phyloP scores from a whole-genome alignment of 129 eudicot genomes.

The Apium graveolens region DNA sequence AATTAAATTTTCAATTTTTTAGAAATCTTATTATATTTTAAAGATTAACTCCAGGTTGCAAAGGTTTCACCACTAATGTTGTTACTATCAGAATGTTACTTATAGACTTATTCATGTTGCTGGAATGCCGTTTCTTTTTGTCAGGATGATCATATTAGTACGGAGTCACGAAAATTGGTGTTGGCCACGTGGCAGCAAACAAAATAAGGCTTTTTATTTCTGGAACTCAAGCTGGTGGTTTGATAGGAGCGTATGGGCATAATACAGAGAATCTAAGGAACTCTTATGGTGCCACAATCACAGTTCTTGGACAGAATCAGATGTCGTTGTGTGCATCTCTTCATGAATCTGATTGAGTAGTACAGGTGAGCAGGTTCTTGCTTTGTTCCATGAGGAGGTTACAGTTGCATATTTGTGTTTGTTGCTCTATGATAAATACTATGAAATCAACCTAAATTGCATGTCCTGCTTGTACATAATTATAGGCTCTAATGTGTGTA shows the following conservation, averaged over 20 bases:
- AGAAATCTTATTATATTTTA: not conserved
- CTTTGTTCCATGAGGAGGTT: not conserved
- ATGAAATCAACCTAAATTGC: not conserved
- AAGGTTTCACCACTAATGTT: not conserved
- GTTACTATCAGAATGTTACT: not conserved
- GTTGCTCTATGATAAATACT: not conserved
- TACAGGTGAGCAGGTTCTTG: slow-evolving; percentile 53
- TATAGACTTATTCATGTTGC: not conserved
- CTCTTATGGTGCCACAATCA: slow-evolving; percentile 76
- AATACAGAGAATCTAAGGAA: slow-evolving; percentile 72
- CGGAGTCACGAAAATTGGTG: slow-evolving; percentile 47
- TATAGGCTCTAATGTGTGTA: not conserved
- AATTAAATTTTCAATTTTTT: not conserved
- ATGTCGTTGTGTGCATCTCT: slow-evolving; percentile 94
- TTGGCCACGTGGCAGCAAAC: slow-evolving; percentile 80
- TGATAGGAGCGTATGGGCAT: slow-evolving; percentile 89
- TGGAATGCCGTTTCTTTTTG: not conserved
- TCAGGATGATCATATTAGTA: slow-evolving; percentile 60
- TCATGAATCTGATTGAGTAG: slow-evolving; percentile 93
- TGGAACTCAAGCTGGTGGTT: slow-evolving; percentile 93
- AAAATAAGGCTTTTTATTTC: slow-evolving; percentile 78
- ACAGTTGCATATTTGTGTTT: not conserved
- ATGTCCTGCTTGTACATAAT: not conserved
- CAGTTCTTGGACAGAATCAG: slow-evolving; percentile 86
- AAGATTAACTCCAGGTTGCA: not conserved